These are phyloP conservation scores for Diaporthe vaccinii DNA, from an alignment of 2,329 filamentous ascomycete species.

Conservation along the genomic window DNA sequence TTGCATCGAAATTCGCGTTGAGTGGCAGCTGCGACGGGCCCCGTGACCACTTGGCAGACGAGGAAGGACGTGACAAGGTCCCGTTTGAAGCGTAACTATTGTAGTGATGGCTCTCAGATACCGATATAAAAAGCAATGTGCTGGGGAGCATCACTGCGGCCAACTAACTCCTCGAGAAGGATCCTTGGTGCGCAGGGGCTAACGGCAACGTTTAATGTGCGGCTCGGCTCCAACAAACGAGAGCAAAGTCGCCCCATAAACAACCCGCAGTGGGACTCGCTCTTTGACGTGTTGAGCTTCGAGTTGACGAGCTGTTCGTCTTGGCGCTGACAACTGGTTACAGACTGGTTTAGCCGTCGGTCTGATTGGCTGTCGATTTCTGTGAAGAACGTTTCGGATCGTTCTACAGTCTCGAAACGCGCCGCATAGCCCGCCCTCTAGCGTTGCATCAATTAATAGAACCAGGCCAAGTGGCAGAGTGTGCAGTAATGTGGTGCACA, in stretches of 20 bases:
- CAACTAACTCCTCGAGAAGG: not conserved
- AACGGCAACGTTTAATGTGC: conserved; percentile 8
- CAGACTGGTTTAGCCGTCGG: conserved; percentile 17
- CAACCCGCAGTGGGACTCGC: conserved; percentile 18
- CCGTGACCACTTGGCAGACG: conserved; percentile 15
- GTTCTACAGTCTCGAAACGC: conserved; percentile 30
- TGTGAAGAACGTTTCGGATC: conserved; percentile 24
- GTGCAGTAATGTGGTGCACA: not conserved
- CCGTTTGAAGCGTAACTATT: not conserved
- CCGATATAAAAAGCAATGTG: not conserved
- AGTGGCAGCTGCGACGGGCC: not conserved
- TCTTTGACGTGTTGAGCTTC: conserved; percentile 31
- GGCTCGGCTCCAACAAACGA: conserved; percentile 17
- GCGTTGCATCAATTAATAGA: conserved; percentile 25
- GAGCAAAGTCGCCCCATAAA: conserved; percentile 25
- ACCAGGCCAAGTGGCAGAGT: not conserved
- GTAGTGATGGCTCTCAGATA: conserved; percentile 1
- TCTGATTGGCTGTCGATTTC: conserved; percentile 29
- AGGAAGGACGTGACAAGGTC: not conserved
- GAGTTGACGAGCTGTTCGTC: conserved; percentile 13
- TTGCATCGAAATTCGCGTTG: not conserved
- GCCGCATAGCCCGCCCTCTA: conserved; percentile 1
- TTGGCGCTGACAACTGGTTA: conserved; percentile 27
- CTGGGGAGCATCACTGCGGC: not conserved
- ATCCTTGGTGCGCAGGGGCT: not conserved